A percentile compares a stretch with the other conserved stretches of the same genome.
Evolutionary conservation across 2,329 filamentous ascomycete genomes (phyloP).

Genomic region (Paracoccidioides lutzii): DNA sequence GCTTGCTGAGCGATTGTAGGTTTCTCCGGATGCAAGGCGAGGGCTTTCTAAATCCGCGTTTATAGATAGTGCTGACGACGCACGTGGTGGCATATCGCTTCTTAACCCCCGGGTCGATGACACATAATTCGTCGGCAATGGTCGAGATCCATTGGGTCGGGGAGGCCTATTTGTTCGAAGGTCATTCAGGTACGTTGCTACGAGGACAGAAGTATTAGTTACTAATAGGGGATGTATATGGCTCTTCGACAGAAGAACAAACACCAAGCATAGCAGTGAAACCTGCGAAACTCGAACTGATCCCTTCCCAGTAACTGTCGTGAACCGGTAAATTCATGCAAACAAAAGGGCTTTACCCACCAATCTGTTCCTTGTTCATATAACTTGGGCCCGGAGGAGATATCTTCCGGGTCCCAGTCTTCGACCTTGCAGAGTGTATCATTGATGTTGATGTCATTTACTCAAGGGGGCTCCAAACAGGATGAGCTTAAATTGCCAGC

Average conservation of each 20-base stretch:
- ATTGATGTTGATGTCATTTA: slow-evolving; percentile 12
- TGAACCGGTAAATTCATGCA: neutral
- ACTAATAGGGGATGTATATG: neutral
- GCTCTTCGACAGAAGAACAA: slow-evolving; percentile 7
- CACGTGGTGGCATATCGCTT: slow-evolving; percentile 27
- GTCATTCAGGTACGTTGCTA: slow-evolving; percentile 48
- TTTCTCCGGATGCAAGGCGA: slow-evolving; percentile 13
- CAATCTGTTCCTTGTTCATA: slow-evolving; percentile 36
- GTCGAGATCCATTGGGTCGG: slow-evolving; percentile 48
- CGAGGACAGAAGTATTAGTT: slow-evolving; percentile 4
- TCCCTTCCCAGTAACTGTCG: neutral
- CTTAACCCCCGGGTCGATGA: slow-evolving; percentile 15
- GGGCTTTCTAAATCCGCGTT: slow-evolving; percentile 15
- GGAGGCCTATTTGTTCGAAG: slow-evolving; percentile 44
- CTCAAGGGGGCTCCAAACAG: neutral
- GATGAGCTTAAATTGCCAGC: neutral
- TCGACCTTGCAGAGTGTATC: slow-evolving; percentile 29
- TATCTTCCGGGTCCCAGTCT: slow-evolving; percentile 30
- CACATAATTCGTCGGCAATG: slow-evolving; percentile 40
- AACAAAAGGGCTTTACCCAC: slow-evolving; percentile 20
- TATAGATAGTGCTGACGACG: slow-evolving; percentile 32
- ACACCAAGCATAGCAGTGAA: slow-evolving; percentile 1
- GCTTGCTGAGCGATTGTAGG: slow-evolving; percentile 26
- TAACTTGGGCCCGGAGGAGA: slow-evolving; percentile 35
- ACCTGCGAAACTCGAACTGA: neutral